Base-by-base conservation (phyloP, 228 moss, liverwort and hornwort genomes). In the Sphagnum fallax region DNA sequence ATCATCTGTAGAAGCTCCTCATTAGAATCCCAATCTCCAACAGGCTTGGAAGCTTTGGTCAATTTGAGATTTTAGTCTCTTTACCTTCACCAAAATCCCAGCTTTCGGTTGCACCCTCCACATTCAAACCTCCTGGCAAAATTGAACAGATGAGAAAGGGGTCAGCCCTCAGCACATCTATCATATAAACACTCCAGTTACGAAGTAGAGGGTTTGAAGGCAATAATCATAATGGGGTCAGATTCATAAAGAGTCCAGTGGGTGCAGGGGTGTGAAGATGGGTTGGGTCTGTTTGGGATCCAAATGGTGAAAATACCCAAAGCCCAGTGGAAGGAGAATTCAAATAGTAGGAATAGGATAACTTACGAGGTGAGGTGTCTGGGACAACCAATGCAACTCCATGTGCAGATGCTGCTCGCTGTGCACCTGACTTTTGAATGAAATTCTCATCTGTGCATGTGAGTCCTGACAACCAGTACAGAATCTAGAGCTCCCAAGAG, bases 61-160 rank as follows among this genome's bases (percentile, higher is more conserved):
- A 49, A 6, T 48, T 2, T 32, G 32, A 32, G 32, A 32, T 32
- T 32, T 32, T 2, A 32, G 32, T 32, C 32, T 32, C 32, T 32
- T 61, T 48, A 98, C 98, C 98, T 76, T 84, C 52, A 68, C 98
- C 98, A 18, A 93, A 98, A 72, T 94, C 94, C 83, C 82, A 98
- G 76, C 73, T 89, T 15, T 93, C 90, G 48, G 84, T 74, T 57
- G 88, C 87, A 49, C 98, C 98, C 72, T 93, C 92, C 70, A 94
- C 80, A 77, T 86, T 81, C 79, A 94, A 60, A 53, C 98, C 98
- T 81, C 98, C 98, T 98, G 76, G 16, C 52, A 14, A 49, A 78
- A 70, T 62, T 75, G 62, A 67, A 5, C 32, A 32, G 32, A 32
- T 32, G 32, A 32, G 32, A 32, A 32, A 32, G 32, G 32, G 32